Evolutionary conservation across 1,139 yeast species (phyloP).

Genomic region (Yamadazyma buinensis): DNA sequence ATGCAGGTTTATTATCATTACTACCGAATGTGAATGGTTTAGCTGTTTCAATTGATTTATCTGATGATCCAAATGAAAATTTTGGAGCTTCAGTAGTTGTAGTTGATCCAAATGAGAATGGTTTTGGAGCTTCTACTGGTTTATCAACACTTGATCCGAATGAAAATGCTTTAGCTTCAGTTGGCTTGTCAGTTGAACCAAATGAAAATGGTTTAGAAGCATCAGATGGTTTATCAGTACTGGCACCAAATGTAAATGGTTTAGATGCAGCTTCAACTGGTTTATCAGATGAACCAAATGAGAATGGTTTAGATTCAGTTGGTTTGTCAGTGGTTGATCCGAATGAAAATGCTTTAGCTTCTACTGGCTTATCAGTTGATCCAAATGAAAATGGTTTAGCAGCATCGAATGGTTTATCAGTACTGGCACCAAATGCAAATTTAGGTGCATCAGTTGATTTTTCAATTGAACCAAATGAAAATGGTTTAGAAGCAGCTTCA

Average conservation of each 20-base stretch:
- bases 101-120: constrained; percentile 17
- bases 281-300: constrained; percentile 7
- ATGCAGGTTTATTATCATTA: constrained; percentile 3
- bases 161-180: constrained; percentile 1
- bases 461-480: constrained; percentile 7
- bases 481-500: constrained; percentile 6
- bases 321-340: not conserved
- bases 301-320: constrained; percentile 9
- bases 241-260: constrained; percentile 18
- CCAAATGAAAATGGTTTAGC: constrained; percentile 20
- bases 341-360: constrained; percentile 6
- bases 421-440: constrained; percentile 20
- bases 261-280: constrained; percentile 1
- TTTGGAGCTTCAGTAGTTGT: constrained; percentile 4
- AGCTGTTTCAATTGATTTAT: constrained; percentile 2
- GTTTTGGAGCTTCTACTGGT: not conserved
- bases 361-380: constrained; percentile 2
- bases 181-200: constrained; percentile 8
- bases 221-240: constrained; percentile 4
- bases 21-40: constrained; percentile 9
- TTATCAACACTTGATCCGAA: too few species aligned
- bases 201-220: constrained; percentile 15
- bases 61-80: constrained; percentile 4
- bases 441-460: constrained; percentile 15
- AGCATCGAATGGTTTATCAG: constrained; percentile 1